These are phyloP conservation scores for Papilionanthe hybrid DNA, from an alignment of 116 monocot genomes.

Conservation along the genomic window DNA sequence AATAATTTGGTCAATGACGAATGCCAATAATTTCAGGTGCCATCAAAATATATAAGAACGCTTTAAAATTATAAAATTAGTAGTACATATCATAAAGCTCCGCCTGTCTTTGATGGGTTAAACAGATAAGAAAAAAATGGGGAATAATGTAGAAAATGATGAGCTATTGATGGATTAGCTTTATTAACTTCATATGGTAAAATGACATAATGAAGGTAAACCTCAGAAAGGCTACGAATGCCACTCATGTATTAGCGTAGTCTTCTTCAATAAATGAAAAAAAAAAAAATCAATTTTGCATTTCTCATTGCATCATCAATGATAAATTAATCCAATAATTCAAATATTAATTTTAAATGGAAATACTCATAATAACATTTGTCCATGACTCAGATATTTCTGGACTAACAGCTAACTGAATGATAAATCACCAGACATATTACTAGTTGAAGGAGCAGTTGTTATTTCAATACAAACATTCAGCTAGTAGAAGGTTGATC, in stretches of 20 bases:
- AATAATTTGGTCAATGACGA: not conserved
- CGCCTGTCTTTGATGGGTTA: too few species aligned
- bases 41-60: not conserved
- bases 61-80: too few species aligned
- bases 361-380: not conserved
- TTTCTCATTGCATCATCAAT: not conserved
- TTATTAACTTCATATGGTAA: not conserved
- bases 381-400: not conserved
- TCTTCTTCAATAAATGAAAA: not conserved
- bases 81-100: too few species aligned
- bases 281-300: not conserved
- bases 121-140: too few species aligned
- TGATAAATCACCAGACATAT: too few species aligned
- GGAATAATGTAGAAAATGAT: not conserved
- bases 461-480: too few species aligned
- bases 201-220: too few species aligned
- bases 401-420: not conserved
- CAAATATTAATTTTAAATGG: not conserved
- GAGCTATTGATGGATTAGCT: not conserved
- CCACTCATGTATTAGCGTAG: too few species aligned
- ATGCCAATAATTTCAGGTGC: not conserved
- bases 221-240: too few species aligned
- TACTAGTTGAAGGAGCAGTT: too few species aligned
- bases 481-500: too few species aligned
- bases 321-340: not conserved